A percentile compares a stretch with the other conserved stretches of the same genome.
Conservation (phyloP, 495 filamentous ascomycete species). For the Alectoria sarmentosa region DNA sequence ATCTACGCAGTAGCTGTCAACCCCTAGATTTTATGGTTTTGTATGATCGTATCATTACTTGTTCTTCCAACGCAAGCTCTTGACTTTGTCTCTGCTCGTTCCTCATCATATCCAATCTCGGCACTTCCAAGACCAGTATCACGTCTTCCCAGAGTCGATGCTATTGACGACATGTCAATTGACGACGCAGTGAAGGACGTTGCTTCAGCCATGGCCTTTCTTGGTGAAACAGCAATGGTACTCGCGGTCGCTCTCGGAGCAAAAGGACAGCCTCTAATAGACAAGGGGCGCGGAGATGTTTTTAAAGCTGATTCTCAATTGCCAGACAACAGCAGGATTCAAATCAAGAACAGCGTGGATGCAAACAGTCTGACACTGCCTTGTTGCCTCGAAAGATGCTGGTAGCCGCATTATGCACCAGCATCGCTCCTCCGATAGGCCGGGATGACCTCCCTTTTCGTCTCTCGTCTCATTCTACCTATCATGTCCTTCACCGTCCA, state of each 20-base stretch:
- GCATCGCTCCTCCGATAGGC: not conserved
- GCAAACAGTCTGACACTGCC: not conserved
- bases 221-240: not conserved
- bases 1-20: not conserved
- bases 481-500: not conserved
- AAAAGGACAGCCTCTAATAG: not conserved
- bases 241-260: not conserved
- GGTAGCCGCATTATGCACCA: not conserved
- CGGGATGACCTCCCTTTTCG: not conserved
- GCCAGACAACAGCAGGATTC: not conserved
- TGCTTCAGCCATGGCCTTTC: not conserved
- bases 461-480: not conserved
- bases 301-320: not conserved
- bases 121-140: not conserved
- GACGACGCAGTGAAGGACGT: not conserved
- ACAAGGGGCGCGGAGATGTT: not conserved
- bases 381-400: not conserved
- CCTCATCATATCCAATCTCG: not conserved
- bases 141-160: not conserved
- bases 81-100: not conserved
- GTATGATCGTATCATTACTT: not conserved
- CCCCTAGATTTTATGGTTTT: not conserved
- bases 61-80: not conserved
- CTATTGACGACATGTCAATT: not conserved
- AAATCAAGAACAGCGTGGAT: not conserved